Conservation (phyloP, 1,284 basidiomycete genomes). For the Trichosporon sp. region DNA sequence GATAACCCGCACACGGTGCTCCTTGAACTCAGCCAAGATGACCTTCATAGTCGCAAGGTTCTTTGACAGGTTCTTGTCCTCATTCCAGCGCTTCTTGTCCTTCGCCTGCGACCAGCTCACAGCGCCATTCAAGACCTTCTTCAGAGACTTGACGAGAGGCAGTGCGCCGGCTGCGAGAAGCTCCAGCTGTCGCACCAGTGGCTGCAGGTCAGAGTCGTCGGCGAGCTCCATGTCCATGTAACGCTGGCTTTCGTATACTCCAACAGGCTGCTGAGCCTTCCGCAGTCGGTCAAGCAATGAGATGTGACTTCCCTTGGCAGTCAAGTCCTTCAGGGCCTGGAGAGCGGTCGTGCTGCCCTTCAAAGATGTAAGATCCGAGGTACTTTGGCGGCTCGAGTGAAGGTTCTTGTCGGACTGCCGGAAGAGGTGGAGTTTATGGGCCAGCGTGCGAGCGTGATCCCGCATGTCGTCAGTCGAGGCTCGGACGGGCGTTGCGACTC, state of each 20-base stretch:
- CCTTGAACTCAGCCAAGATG: constrained; percentile 52
- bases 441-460: constrained; percentile 4
- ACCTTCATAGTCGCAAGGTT: constrained; percentile 6
- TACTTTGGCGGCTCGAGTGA: background rate
- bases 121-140: constrained; percentile 30
- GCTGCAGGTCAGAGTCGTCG: constrained; percentile 50
- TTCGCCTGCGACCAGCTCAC: constrained; percentile 26
- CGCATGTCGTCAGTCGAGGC: background rate
- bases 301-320: constrained; percentile 30
- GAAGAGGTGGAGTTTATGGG: constrained; percentile 5
- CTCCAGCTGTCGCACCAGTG: constrained; percentile 55
- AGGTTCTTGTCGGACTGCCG: background rate
- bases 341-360: background rate
- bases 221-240: constrained; percentile 68
- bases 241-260: constrained; percentile 71
- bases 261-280: constrained; percentile 60
- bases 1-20: constrained; percentile 56
- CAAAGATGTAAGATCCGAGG: background rate
- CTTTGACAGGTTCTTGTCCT: background rate
- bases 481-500: background rate
- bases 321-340: background rate
- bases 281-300: constrained; percentile 41
- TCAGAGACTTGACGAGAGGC: constrained; percentile 48
- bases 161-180: constrained; percentile 61
- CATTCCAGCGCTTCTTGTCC: constrained; percentile 1